Percentiles rank a stretch among this genome's conserved stretches.
Evolutionary conservation across 1,139 yeast species (phyloP).

Genomic region (Saccharomyces pastorianus): DNA sequence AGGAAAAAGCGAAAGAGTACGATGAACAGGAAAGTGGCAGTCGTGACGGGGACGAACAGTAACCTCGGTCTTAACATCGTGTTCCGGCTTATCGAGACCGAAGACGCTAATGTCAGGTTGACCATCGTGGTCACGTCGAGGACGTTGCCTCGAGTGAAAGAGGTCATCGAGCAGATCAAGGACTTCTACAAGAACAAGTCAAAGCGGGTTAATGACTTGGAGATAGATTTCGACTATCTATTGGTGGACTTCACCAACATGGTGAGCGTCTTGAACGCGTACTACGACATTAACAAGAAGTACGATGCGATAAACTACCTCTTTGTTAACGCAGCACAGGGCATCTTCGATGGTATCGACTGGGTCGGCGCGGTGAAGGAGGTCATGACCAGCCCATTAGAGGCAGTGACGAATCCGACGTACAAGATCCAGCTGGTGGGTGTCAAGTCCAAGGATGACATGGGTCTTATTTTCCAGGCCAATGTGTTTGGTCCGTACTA

Average conservation of each 20-base stretch:
- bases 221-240: constrained; percentile 75
- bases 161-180: constrained; percentile 57
- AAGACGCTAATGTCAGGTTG: constrained; percentile 45
- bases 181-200: constrained; percentile 26
- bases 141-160: constrained; percentile 74
- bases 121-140: constrained; percentile 85
- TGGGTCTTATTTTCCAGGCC: constrained; percentile 89
- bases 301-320: constrained; percentile 65
- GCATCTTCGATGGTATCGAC: constrained; percentile 77
- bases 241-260: constrained; percentile 83
- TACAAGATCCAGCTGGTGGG: constrained; percentile 79
- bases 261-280: constrained; percentile 75
- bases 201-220: constrained; percentile 32
- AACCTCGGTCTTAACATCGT: constrained; percentile 83
- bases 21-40: constrained; percentile 35
- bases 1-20: not conserved
- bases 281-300: constrained; percentile 56
- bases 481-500: constrained; percentile 94
- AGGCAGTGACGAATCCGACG: constrained; percentile 76
- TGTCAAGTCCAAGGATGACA: constrained; percentile 55
- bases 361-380: constrained; percentile 72
- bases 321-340: constrained; percentile 84
- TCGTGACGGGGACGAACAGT: constrained; percentile 62
- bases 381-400: constrained; percentile 53
- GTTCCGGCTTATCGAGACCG: constrained; percentile 57